phyloP scores from a whole-genome alignment of 2,329 filamentous ascomycete species.

The Mariannaea elegans region DNA sequence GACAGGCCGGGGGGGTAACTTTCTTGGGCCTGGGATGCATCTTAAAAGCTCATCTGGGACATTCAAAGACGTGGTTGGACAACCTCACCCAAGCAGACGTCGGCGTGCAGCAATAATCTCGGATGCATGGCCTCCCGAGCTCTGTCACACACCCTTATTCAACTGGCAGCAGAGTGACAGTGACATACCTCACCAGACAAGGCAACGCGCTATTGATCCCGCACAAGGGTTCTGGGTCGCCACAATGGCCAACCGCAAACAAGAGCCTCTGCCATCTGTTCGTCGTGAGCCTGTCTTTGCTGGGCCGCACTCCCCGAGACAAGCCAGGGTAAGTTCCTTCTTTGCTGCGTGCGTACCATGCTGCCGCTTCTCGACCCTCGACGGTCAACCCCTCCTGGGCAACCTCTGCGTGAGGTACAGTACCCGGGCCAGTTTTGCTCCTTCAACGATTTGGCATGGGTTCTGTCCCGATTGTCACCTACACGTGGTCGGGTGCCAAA shows the following conservation, averaged over 20 bases:
- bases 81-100: conserved; percentile 22
- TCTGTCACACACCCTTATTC: conserved; percentile 34
- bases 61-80: conserved; percentile 25
- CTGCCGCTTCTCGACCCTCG: background rate
- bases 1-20: conserved; percentile 2
- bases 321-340: background rate
- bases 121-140: conserved; percentile 38
- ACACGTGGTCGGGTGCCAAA: conserved; percentile 36
- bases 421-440: too few species aligned
- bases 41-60: conserved; percentile 10
- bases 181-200: conserved; percentile 11
- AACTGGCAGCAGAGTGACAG: conserved; percentile 13
- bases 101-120: conserved; percentile 42
- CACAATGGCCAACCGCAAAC: background rate
- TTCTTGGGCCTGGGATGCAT: background rate
- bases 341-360: background rate
- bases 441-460: background rate
- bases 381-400: too few species aligned
- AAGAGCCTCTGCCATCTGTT: background rate
- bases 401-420: too few species aligned
- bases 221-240: background rate
- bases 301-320: background rate
- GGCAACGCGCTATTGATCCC: conserved; percentile 20
- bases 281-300: conserved; percentile 4
- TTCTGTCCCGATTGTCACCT: conserved; percentile 22